Base-by-base conservation (phyloP, 306 rosid species). In the Lotus japonicus region DNA sequence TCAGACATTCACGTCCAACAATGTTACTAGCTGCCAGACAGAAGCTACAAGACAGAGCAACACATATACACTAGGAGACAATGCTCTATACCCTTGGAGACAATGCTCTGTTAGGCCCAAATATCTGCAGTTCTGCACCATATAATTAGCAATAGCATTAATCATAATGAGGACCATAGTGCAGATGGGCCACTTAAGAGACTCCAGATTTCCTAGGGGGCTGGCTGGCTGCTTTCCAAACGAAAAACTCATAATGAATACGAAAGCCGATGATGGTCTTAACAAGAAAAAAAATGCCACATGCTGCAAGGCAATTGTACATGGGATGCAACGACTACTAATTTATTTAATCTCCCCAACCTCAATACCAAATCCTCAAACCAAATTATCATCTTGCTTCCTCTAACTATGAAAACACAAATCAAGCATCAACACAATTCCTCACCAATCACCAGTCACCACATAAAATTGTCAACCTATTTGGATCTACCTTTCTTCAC, bases 61-160 rank as follows among this genome's bases (percentile, higher is more conserved):
- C 64, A 36, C 57, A 12, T 16, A 12, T 2, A n/a, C 19, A 13
- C 42, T 11, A 51, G 18, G 11, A 68, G n/a, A n/a, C n/a, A n/a
- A n/a, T n/a, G n/a, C n/a, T n/a, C n/a, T n/a, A n/a, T n/a, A n/a
- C n/a, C n/a, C n/a, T n/a, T n/a, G n/a, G n/a, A n/a, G 28, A 42
- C 21, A 31, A 41, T 16, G 55, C 58, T 10, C n/a, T 3, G 35
- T 50, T 35, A 19, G 35, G 10, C 69, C 49, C 38, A 13, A 12
- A 14, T 17, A 75, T 68, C 59, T 52, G n/a, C n/a, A n/a, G n/a
- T n/a, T n/a, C n/a, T n/a, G n/a, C 65, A 68, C 10, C 65, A 60
- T 4, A 39, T 11, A 39, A 9, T 11, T 60, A 46, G 35, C 19
- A 9, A 8, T 60, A 46, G 35, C 19, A 56, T 11, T 18, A 18